A percentile compares a stretch with the other conserved stretches of the same genome.
Conservation (phyloP, 805 yeast species). For the Wickerhamiella alocasiicola region DNA sequence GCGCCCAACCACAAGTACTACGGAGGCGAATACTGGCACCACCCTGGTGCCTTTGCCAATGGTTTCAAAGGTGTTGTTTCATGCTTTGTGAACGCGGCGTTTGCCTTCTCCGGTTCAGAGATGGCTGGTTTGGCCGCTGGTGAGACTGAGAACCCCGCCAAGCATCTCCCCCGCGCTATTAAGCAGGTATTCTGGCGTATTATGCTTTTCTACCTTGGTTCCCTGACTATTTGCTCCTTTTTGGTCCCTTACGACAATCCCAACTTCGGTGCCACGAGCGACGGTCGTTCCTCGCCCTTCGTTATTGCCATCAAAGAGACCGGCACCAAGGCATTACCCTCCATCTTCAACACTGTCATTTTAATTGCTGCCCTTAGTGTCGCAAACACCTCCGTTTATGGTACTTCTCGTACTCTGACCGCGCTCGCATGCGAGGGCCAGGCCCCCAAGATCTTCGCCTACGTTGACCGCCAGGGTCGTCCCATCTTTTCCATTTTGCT, state of each 20-base stretch:
- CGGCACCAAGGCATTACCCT: conserved; percentile 51
- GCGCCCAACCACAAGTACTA: conserved; percentile 37
- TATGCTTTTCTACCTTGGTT: conserved; percentile 46
- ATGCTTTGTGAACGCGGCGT: conserved; percentile 56
- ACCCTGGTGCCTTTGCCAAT: conserved; percentile 52
- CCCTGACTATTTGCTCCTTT: conserved; percentile 43
- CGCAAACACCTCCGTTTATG: conserved; percentile 61
- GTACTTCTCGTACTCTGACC: conserved; percentile 52
- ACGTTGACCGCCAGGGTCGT: conserved; percentile 55
- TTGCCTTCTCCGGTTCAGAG: conserved; percentile 54
- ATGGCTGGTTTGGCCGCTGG: conserved; percentile 58
- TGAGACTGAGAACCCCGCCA: conserved; percentile 51
- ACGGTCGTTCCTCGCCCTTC: conserved; percentile 66
- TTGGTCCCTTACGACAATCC: conserved; percentile 47
- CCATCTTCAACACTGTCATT: conserved; percentile 56
- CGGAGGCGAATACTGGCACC: conserved; percentile 48
- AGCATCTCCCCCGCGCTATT: conserved; percentile 50
- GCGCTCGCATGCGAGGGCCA: conserved; percentile 53
- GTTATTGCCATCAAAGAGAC: conserved; percentile 58
- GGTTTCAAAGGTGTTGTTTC: conserved; percentile 53
- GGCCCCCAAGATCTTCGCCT: conserved; percentile 46
- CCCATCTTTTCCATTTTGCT: conserved; percentile 46
- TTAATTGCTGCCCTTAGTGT: conserved; percentile 56
- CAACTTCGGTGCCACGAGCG: conserved; percentile 35
- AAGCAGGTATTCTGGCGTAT: conserved; percentile 70